Conservation (phyloP, 495 filamentous ascomycete species). For the Penicillium cinerascens region DNA sequence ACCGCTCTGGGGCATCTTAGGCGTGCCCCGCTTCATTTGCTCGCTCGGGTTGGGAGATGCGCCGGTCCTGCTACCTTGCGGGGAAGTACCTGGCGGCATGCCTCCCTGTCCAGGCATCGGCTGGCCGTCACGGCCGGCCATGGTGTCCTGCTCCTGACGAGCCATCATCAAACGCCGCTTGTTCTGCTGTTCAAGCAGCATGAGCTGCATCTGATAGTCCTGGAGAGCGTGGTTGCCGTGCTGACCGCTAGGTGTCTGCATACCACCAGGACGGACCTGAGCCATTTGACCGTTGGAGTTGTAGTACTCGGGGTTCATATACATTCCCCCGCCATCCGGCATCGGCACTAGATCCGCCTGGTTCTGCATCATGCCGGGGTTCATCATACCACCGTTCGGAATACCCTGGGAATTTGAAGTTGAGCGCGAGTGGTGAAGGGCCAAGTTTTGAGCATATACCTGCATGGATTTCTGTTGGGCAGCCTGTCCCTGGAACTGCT, state of each 20-base stretch:
- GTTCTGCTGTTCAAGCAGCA: conserved; percentile 98
- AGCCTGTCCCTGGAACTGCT: conserved; percentile 62
- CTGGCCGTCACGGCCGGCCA: conserved; percentile 58
- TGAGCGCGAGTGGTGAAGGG: conserved; percentile 67
- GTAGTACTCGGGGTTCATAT: conserved; percentile 64
- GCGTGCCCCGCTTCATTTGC: conserved; percentile 82
- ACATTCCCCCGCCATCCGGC: conserved; percentile 56
- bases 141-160: conserved; percentile 87
- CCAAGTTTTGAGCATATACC: conserved; percentile 79
- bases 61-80: conserved; percentile 73
- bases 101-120: conserved; percentile 53
- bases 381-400: conserved; percentile 59
- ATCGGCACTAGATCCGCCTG: conserved; percentile 82
- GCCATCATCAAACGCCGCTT: conserved; percentile 97
- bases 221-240: conserved; percentile 91
- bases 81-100: conserved; percentile 69
- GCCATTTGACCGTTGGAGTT: conserved; percentile 57
- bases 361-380: conserved; percentile 53
- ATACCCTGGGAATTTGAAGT: conserved; percentile 66
- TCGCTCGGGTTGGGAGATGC: conserved; percentile 87
- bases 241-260: conserved; percentile 49
- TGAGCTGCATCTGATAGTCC: conserved; percentile 99
- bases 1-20: conserved; percentile 76
- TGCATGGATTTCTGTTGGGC: conserved; percentile 77
- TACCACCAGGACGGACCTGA: conserved; percentile 49